phyloP scores from a whole-genome alignment of 306 rosid species.

The Corylus americana region DNA sequence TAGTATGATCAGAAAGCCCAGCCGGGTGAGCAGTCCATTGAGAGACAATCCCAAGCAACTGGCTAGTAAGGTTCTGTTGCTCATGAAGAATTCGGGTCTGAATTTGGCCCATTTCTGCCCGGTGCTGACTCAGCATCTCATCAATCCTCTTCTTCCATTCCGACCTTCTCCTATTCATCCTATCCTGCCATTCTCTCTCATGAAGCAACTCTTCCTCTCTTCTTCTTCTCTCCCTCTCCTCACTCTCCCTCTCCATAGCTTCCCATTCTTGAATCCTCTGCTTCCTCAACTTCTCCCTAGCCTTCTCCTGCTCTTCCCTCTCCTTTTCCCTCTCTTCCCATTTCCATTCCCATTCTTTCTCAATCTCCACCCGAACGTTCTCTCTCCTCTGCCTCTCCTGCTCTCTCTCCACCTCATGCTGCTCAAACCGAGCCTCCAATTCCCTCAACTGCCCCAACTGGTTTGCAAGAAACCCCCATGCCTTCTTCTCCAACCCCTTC shows the following conservation, averaged over 20 bases:
- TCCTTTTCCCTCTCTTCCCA: slow-evolving; percentile 68
- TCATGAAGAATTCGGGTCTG: slow-evolving; percentile 86
- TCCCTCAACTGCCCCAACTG: slow-evolving; percentile 75
- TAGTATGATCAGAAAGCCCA: slow-evolving; percentile 78
- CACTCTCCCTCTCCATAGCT: slow-evolving; percentile 70
- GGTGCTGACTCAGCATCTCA: slow-evolving; percentile 72
- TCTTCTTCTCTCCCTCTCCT: slow-evolving; percentile 76
- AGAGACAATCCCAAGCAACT: slow-evolving; percentile 79
- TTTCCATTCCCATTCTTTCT: slow-evolving; percentile 69
- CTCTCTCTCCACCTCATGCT: slow-evolving; percentile 72
- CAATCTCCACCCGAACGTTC: slow-evolving; percentile 48
- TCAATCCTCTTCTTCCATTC: slow-evolving; percentile 92
- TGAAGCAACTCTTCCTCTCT: slow-evolving; percentile 68
- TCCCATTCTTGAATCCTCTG: slow-evolving; percentile 78
- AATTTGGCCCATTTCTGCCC: slow-evolving; percentile 82
- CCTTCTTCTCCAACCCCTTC: slow-evolving; percentile 68
- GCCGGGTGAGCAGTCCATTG: slow-evolving; percentile 93
- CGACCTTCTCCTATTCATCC: slow-evolving; percentile 69
- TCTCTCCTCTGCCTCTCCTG: slow-evolving; percentile 75
- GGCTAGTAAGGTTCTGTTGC: slow-evolving; percentile 81
- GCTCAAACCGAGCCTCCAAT: slow-evolving; percentile 78
- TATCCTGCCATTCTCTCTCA: slow-evolving; percentile 80
- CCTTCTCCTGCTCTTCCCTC: slow-evolving; percentile 56
- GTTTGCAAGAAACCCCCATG: slow-evolving; percentile 63
- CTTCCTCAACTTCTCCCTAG: slow-evolving; percentile 60